Conservation (phyloP, 371 early-diverging fungal species). For the Mortierella sp. region DNA sequence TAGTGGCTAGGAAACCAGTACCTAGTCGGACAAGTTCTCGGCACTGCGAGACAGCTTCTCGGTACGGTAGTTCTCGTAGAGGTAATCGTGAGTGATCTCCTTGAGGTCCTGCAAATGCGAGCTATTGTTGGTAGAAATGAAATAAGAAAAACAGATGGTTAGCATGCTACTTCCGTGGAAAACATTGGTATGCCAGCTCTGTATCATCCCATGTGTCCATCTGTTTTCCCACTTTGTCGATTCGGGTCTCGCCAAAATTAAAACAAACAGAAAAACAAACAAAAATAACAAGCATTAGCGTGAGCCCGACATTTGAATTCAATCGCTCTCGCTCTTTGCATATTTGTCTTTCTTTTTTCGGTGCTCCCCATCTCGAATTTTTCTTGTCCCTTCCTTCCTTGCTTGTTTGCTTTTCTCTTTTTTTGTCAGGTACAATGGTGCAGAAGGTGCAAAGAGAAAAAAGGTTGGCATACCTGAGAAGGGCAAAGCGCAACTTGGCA, state of each 20-base stretch:
- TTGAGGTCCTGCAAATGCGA: constrained; percentile 96
- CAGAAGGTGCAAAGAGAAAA: neutral
- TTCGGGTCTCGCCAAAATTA: neutral
- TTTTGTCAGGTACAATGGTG: neutral
- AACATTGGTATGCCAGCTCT: neutral
- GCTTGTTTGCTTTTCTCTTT: neutral
- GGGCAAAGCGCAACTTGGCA: constrained; percentile 92
- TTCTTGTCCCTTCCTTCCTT: neutral
- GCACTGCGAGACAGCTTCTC: constrained; percentile 88
- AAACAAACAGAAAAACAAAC: neutral
- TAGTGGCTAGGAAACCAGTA: constrained; percentile 26
- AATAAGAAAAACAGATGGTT: neutral
- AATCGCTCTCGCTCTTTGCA: constrained; percentile 11
- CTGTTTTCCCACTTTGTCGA: neutral
- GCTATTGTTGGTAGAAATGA: constrained; percentile 60
- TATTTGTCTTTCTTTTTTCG: neutral
- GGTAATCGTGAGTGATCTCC: constrained; percentile 93
- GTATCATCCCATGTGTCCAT: neutral
- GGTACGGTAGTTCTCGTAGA: constrained; percentile 98
- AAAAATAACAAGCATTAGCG: constrained; percentile 16
- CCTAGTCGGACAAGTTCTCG: constrained; percentile 67
- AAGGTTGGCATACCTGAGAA: constrained; percentile 58
- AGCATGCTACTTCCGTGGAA: neutral
- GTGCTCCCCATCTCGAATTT: constrained; percentile 6
- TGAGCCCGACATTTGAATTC: constrained; percentile 17